Percentiles rank a stretch among this genome's conserved stretches.
phyloP scores from a whole-genome alignment of 257 asterid genomes.

The Sherardia arvensis region DNA sequence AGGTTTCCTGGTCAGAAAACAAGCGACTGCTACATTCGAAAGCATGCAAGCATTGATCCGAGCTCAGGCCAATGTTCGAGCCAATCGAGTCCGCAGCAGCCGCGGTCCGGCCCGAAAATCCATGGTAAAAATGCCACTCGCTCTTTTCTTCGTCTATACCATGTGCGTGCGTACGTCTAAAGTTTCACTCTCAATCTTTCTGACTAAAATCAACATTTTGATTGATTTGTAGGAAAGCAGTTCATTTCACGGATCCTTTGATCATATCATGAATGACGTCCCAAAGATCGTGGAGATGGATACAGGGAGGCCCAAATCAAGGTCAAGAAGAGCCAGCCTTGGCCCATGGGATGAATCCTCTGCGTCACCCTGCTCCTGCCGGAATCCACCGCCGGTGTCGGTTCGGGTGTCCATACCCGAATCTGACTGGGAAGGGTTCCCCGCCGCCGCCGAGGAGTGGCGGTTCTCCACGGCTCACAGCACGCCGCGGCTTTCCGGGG shows the following conservation, averaged over 20 bases:
- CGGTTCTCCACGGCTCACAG: conserved; percentile 47
- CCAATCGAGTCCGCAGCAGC: conserved; percentile 36
- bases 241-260: conserved; percentile 38
- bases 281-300: conserved; percentile 81
- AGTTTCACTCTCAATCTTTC: too few relatives aligned
- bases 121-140: conserved; percentile 21
- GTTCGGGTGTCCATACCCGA: conserved; percentile 20
- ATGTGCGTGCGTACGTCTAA: too few relatives aligned
- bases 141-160: too few relatives aligned
- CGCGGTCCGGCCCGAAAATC: conserved; percentile 30
- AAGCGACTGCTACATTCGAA: conserved; percentile 59
- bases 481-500: conserved; percentile 55
- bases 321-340: conserved; percentile 43
- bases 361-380: conserved; percentile 16
- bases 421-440: conserved; percentile 16
- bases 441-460: conserved; percentile 14
- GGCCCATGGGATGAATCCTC: conserved; percentile 15
- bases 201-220: too few relatives aligned
- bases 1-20: conserved; percentile 72
- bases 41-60: conserved; percentile 83
- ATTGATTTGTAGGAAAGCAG: conserved; percentile 30
- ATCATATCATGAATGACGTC: conserved; percentile 45
- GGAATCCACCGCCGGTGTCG: conserved; percentile 15
- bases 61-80: conserved; percentile 71
- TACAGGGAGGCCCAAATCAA: conserved; percentile 46